Evolutionary conservation across 2,329 filamentous ascomycete species (phyloP), one percentile per base, ranked within the genome.

Genomic region (Thelonectria blattea): DNA sequence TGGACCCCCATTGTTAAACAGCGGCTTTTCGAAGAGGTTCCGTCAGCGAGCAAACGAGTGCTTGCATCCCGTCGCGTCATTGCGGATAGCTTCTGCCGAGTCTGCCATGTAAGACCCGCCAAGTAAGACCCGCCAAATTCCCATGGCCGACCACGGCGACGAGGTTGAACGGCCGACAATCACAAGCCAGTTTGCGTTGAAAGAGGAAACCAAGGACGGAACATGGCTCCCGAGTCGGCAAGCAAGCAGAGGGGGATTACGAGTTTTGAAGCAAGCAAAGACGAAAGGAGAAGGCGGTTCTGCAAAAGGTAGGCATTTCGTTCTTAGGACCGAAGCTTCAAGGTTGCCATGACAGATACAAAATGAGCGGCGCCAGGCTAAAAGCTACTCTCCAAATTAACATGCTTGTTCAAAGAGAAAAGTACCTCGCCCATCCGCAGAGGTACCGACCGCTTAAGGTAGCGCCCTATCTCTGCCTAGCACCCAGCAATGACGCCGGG

Each of bases 51-150:
- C 46, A 34, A 41, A 22, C 43, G 41, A 49, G 51, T 50, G 45
- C 39, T 27, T 46, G 56, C 56, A 54, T 59, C 57, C 27, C 32
- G 43, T 58, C 43, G 56, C 56, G 52, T 51, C 57, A 55, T 55
- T 55, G 51, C 55, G 57, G 52, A 46, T 55, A 48, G 32, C 39
- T 17, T 22, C 51, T 45, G 14, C 41, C 48, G n/a, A 51, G 49
- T 37, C 17, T 22, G 54, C 54, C 54, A 37, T 49, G 54, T 20
- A 37, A 45, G 52, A 51, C 57, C 57, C 57, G 52, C 50, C 56
- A 30, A 24, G 54, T 20, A 37, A 45, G 52, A 51, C 57, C 57
- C 57, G 52, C 50, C 56, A 30, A 24, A 49, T 54, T 49, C 50
- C 27, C 50, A 37, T 52, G 50, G n/a, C 43, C 48, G 50, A 52